A percentile compares a stretch with the other conserved stretches of the same genome.
These are phyloP conservation scores for Calonectria crousiana DNA, from an alignment of 2,329 filamentous ascomycete species.

Conservation along the genomic window DNA sequence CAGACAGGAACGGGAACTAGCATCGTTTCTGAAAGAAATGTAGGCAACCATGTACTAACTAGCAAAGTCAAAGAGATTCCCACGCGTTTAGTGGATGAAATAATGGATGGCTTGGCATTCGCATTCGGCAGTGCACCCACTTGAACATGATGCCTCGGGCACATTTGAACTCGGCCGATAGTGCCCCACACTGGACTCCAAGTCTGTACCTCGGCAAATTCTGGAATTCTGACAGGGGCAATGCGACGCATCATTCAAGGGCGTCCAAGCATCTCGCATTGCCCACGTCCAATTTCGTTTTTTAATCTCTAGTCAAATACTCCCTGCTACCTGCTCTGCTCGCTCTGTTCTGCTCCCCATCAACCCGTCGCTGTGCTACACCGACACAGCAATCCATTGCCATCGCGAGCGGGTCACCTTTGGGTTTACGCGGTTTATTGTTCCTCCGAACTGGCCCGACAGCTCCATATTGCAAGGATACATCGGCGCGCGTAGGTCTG, in stretches of 20 bases:
- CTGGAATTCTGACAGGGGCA: slow-evolving; percentile 3
- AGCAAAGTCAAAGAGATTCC: neutral
- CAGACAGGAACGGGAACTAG: too few relatives aligned
- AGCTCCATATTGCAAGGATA: neutral
- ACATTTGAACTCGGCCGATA: slow-evolving; percentile 2
- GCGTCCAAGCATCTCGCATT: neutral
- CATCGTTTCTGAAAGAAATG: neutral
- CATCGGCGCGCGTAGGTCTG: neutral
- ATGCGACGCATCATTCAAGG: neutral
- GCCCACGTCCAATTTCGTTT: neutral
- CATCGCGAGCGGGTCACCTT: neutral
- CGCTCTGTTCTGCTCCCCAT: too few relatives aligned
- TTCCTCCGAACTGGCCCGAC: neutral
- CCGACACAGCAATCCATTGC: neutral
- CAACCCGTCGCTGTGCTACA: neutral
- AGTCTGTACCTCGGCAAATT: slow-evolving; percentile 2
- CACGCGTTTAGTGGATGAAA: neutral
- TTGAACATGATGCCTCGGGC: neutral
- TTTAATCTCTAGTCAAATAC: neutral
- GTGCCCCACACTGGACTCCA: neutral
- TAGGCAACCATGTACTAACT: neutral
- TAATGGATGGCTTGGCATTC: neutral
- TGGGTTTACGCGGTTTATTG: neutral
- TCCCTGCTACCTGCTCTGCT: neutral
- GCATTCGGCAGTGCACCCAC: neutral